Base-by-base conservation (phyloP, 805 yeast genomes). In the Sungouiozyma intestinalis region DNA sequence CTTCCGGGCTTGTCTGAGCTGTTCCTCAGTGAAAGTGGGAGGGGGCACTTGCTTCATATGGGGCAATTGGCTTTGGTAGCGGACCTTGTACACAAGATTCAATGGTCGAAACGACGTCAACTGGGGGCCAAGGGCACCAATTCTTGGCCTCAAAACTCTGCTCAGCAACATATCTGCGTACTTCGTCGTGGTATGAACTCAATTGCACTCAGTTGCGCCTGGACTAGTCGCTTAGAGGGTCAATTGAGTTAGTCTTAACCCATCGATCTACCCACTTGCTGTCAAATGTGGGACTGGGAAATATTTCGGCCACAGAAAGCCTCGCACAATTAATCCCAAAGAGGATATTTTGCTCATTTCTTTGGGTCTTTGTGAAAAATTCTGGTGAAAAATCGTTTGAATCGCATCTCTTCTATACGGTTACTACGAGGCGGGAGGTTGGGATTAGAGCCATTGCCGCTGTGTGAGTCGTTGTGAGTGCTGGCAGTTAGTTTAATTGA, bases 1-100 rank as follows among this genome's bases (percentile, higher is more conserved):
- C 21, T 68, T 60, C 35, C 72, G 67, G 7, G 81, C 85, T 38
- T 46, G 43, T 9, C 42, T 44, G 36, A 60, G 44, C 41, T 62
- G 53, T 16, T 51, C 53, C 15, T 51, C 41, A n/a, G 62, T 56
- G 44, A 62, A 61, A 3, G 39, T 45, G 17, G 47, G 36, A 3
- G 35, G 38, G 2, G n/a, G 13, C 9, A 40, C 36, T 11, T 6
- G 6, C 29, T 6, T 11, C 6, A 11, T 7, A 6, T 5, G 5
- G 6, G 39, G 20, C 13, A 36, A 27, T 21, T 48, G 40, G 13
- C 39, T 41, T 27, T 46, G 42, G 16, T 39, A 39, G 27, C 47
- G 40, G 20, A 31, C 11, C 8, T 8, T 18, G 17, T 16, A 35
- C 18, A 33, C 29, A 16, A 36, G 40, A 35, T 21, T 15, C 4